Conservation (phyloP, 2,329 filamentous ascomycete genomes). For the Periconia sp. region DNA sequence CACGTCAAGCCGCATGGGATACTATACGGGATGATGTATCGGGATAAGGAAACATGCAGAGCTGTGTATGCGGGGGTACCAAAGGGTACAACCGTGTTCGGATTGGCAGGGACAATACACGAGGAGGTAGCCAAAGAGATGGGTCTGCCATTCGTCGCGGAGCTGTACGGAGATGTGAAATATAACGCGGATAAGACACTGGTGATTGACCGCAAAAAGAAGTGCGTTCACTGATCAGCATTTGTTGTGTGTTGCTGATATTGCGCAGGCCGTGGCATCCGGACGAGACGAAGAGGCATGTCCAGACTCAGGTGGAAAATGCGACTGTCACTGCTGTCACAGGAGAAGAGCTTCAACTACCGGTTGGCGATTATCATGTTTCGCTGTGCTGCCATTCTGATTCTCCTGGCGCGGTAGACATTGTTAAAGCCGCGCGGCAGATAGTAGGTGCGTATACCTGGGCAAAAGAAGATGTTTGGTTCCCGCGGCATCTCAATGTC, state of each 20-base stretch:
- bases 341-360: conserved; percentile 46
- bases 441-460: conserved; percentile 43
- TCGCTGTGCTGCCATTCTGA: conserved; percentile 50
- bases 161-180: conserved; percentile 60
- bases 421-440: conserved; percentile 46
- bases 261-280: conserved; percentile 42
- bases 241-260: not conserved
- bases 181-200: conserved; percentile 54
- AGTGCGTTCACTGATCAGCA: conserved; percentile 31
- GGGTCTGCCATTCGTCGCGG: conserved; percentile 56
- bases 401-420: conserved; percentile 47
- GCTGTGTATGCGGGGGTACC: conserved; percentile 59
- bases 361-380: conserved; percentile 45
- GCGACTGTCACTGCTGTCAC: conserved; percentile 45
- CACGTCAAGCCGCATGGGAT: conserved; percentile 67
- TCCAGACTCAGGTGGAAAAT: conserved; percentile 44
- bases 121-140: conserved; percentile 57
- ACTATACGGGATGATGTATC: conserved; percentile 60
- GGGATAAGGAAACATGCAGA: conserved; percentile 54
- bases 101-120: conserved; percentile 57
- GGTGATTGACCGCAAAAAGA: conserved; percentile 62
- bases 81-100: conserved; percentile 55
- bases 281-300: conserved; percentile 46
- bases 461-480: no score
- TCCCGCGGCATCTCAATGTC: no score